Base-by-base conservation (phyloP, 345 rosid genomes). In the Durio zibethinus region DNA sequence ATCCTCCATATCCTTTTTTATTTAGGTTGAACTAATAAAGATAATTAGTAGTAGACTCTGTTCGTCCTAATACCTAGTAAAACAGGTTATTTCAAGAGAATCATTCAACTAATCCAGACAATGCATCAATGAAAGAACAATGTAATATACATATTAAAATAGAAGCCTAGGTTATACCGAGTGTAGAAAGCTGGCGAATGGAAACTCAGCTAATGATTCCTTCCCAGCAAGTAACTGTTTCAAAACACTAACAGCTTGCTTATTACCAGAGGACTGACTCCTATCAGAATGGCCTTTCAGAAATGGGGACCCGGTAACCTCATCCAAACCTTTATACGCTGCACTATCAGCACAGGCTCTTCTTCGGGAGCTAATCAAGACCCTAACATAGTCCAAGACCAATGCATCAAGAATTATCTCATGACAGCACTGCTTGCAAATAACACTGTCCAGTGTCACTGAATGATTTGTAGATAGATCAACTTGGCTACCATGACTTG, bases 121-220 rank as follows among this genome's bases (percentile, higher is more conserved):
- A 25, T 72, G 45, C 57, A 56, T 43, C 21, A 64, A 9, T 21
- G 45, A 78, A 42, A 43, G 38, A 65, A 42, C n/a, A 60, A 60
- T 33, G 63, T 20, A 23, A 75, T 27, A 5, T 12, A 65, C 23
- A 15, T 14, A 69, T 31, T 15, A 74, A 53, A n/a, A 68, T 5
- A 25, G 65, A 67, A 50, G 77, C 36, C 61, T 74, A 79, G 60
- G 57, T 35, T 63, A 73, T 91, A 94, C 99, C 89, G 89, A 77
- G 77, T 92, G 91, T 61, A 96, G 84, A 83, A 93, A 91, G 86
- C 97, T 88, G 69, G 97, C 93, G 74, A 75, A 88, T 65, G 99
- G 99, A 82, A 96, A 96, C 87, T 93, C 98, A 76, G 97, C 97
- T 42, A 96, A 90, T 54, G 99, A 92, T 81, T 90, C 92, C 82